Evolutionary conservation across 192 early-diverging fungal species (phyloP), one percentile per base, ranked within the genome.

Genomic region (Lunasporangiospora selenospora): DNA sequence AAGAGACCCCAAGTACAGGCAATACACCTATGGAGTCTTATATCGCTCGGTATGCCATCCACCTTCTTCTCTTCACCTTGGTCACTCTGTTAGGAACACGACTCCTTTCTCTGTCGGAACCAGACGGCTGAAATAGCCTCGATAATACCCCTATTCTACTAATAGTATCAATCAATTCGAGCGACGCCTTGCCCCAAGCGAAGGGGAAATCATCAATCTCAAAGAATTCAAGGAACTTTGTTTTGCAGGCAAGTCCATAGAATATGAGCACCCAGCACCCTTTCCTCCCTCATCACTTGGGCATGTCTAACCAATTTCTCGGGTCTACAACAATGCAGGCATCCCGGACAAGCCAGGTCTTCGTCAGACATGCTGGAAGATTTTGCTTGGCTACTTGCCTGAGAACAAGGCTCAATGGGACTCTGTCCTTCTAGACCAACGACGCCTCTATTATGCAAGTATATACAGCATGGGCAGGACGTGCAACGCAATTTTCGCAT

Each of bases 341-440:
- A 89, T 92, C 45, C 89, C 89, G n/a, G 90, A 92, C 53, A 81
- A 83, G 53, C 64, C 80, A 6, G 79, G 83, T 39, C 71, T 88
- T 29, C 83, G 87, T 49, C 77, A 82, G 34, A 77, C 54, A 38
- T 83, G 81, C 38, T 92, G 89, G 89, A 92, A 88, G 78, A 63
- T 80, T 19, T 58, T 92, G 15, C 67, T 90, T 32, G 80, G 88
- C 19, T 89, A 90, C 62, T 37, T 90, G 31, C 89, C 90, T 30
- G 75, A 77, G 30, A 83, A 90, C 65, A 86, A 90, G 49, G 67
- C 85, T 38, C 32, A 65, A 46, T 92, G 90, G 90, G 38, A 65
- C 24, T 44, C 51, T 18, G 70, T 61, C 2, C 67, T 89, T 6
- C 57, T 58, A 31, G 62, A 79, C 30, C 69, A 88, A 29, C 67